phyloP scores from a whole-genome alignment of 805 yeast genomes.

The Pichia heedii region DNA sequence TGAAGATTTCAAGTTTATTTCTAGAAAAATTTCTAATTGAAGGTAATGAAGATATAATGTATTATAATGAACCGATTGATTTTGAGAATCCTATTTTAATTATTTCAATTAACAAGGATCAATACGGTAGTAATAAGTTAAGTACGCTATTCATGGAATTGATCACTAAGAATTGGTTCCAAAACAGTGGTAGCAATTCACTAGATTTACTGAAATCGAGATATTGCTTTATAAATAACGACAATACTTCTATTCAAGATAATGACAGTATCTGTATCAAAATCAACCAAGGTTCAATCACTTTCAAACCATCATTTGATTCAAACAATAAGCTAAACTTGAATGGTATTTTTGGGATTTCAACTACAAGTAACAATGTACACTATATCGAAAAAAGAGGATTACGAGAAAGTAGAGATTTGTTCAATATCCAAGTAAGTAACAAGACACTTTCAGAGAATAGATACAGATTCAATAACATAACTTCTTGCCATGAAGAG shows the following conservation, averaged over 20 bases:
- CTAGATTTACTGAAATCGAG: slow-evolving; percentile 31
- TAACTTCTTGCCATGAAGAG: slow-evolving; percentile 1
- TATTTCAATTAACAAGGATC: slow-evolving; percentile 27
- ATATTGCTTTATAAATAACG: slow-evolving; percentile 33
- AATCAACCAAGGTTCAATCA: slow-evolving; percentile 27
- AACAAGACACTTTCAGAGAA: slow-evolving; percentile 15
- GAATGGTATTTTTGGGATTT: slow-evolving; percentile 8
- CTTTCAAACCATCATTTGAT: slow-evolving; percentile 22
- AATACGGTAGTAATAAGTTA: slow-evolving; percentile 9
- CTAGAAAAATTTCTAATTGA: not conserved
- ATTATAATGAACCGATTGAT: slow-evolving; percentile 20
- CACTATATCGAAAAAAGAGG: too few species aligned
- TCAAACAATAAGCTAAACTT: slow-evolving; percentile 2
- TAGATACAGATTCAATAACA: slow-evolving; percentile 13
- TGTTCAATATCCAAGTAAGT: slow-evolving; percentile 21
- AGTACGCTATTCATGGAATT: slow-evolving; percentile 30
- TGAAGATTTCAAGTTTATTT: not conserved
- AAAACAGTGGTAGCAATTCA: slow-evolving; percentile 20
- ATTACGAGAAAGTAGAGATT: too few species aligned
- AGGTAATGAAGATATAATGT: slow-evolving; percentile 14
- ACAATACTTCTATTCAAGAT: slow-evolving; percentile 10
- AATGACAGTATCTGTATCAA: slow-evolving; percentile 30
- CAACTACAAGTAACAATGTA: too few species aligned
- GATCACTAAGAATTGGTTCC: slow-evolving; percentile 34
- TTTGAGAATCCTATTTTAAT: slow-evolving; percentile 31